phyloP scores from a whole-genome alignment of 2,329 filamentous ascomycete genomes.

The Pyrenochaeta sp. region DNA sequence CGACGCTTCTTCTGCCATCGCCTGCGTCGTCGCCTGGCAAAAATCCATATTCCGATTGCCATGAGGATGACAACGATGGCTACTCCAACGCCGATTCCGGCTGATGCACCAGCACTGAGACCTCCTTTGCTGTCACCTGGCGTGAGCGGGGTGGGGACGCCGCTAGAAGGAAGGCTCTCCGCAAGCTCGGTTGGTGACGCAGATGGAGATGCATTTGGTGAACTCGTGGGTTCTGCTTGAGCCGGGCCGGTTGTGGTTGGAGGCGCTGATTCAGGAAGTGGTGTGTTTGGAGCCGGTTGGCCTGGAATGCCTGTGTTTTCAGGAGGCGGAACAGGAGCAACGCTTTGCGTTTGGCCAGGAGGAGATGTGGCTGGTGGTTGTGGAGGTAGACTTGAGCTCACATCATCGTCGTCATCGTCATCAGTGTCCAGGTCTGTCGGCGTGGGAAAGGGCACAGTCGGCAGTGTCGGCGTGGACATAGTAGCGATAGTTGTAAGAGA shows the following conservation, averaged over 20 bases:
- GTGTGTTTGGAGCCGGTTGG: background rate
- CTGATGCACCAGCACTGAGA: conserved; percentile 18
- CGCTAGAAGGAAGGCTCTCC: conserved; percentile 5
- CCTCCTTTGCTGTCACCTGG: background rate
- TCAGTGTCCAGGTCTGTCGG: conserved; percentile 16
- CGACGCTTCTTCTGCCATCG: conserved; percentile 5
- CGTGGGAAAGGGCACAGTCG: conserved; percentile 16
- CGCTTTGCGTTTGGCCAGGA: conserved; percentile 6
- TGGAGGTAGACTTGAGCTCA: conserved; percentile 2
- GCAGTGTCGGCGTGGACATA: conserved; percentile 17
- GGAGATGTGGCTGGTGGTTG: conserved; percentile 5
- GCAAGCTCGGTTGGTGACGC: conserved; percentile 6
- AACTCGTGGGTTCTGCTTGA: background rate
- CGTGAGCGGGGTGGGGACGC: background rate
- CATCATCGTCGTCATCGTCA: conserved; percentile 16
- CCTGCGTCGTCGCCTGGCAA: conserved; percentile 14
- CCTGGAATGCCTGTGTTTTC: background rate
- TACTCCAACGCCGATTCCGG: conserved; percentile 27
- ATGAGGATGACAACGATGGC: conserved; percentile 17
- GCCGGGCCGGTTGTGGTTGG: background rate
- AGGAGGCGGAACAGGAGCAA: conserved; percentile 1
- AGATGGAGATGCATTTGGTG: background rate
- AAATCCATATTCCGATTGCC: conserved; percentile 18
- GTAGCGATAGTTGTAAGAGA: background rate
- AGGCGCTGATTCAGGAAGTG: conserved; percentile 1